Conservation (phyloP, 2,329 filamentous ascomycete species). For the Cladosporium sphaerospermum region DNA sequence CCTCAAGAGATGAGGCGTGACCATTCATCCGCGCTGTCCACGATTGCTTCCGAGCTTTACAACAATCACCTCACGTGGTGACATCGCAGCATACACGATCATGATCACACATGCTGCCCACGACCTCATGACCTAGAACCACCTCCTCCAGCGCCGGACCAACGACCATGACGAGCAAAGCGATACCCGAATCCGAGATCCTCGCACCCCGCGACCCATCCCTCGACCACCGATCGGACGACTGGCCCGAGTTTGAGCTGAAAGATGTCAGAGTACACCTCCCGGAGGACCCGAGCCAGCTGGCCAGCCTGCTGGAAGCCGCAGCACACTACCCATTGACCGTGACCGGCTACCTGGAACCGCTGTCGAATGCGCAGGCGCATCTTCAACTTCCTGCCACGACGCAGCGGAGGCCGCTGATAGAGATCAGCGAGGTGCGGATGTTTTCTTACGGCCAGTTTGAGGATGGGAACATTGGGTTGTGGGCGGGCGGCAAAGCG, state of each 20-base stretch:
- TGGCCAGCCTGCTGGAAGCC: slow-evolving; percentile 57
- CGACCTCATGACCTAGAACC: slow-evolving; percentile 2
- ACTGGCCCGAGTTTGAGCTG: slow-evolving; percentile 59
- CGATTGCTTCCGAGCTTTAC: neutral
- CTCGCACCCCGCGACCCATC: slow-evolving; percentile 37
- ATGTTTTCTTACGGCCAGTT: slow-evolving; percentile 45
- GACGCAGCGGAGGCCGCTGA: slow-evolving; percentile 2
- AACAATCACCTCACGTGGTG: no score
- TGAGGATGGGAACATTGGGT: slow-evolving; percentile 50
- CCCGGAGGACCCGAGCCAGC: slow-evolving; percentile 16
- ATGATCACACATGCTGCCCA: slow-evolving; percentile 1
- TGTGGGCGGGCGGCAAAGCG: slow-evolving; percentile 60
- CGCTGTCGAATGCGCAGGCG: slow-evolving; percentile 40
- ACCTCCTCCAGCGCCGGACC: neutral
- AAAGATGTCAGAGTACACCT: slow-evolving; percentile 50
- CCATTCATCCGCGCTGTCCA: no score
- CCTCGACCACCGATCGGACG: slow-evolving; percentile 34
- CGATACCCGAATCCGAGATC: slow-evolving; percentile 30
- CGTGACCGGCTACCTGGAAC: slow-evolving; percentile 54
- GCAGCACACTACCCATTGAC: slow-evolving; percentile 55
- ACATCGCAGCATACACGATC: neutral
- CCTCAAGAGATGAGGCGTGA: no score
- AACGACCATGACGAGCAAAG: slow-evolving; percentile 23
- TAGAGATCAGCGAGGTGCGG: slow-evolving; percentile 48
- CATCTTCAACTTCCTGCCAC: slow-evolving; percentile 15